A percentile compares a stretch with the other conserved stretches of the same genome.
Conservation (phyloP, 768 basidiomycete genomes). For the Suillus plorans region DNA sequence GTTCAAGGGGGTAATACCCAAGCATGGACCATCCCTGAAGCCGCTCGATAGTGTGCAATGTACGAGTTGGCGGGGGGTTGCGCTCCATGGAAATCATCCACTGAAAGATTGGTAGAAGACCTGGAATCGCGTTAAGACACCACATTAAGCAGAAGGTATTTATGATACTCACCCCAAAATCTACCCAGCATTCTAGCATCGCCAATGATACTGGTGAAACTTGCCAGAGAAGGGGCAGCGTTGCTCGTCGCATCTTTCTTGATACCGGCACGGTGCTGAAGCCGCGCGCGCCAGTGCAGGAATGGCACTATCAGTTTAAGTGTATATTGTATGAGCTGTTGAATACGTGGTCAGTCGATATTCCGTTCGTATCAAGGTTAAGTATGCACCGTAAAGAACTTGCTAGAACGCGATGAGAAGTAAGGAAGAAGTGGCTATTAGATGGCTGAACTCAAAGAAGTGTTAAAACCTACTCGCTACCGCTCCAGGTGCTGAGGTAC, state of each 20-base stretch:
- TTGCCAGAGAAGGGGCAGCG: constrained; percentile 51
- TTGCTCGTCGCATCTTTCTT: constrained; percentile 51
- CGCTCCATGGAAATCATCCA: constrained; percentile 79
- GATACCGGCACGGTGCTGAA: constrained; percentile 66
- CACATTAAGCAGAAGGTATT: background rate
- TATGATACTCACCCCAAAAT: constrained; percentile 65
- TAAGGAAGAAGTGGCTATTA: constrained; percentile 8
- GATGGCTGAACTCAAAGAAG: constrained; percentile 11
- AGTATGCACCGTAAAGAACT: constrained; percentile 63
- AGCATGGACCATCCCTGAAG: constrained; percentile 76
- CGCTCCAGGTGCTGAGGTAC: constrained; percentile 81
- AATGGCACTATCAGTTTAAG: constrained; percentile 70
- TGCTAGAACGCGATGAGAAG: constrained; percentile 41
- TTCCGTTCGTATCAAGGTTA: background rate
- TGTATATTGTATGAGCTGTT: constrained; percentile 70
- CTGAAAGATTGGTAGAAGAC: constrained; percentile 74
- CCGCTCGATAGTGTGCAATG: constrained; percentile 73
- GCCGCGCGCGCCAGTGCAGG: constrained; percentile 61
- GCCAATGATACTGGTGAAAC: constrained; percentile 54
- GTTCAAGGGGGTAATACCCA: constrained; percentile 77
- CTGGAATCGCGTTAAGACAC: constrained; percentile 32
- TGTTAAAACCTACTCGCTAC: constrained; percentile 69
- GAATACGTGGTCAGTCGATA: constrained; percentile 7
- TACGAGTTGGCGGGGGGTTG: constrained; percentile 67
- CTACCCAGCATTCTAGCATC: constrained; percentile 76